Conservation (phyloP, 345 rosid species). For the Heritiera fomes region DNA sequence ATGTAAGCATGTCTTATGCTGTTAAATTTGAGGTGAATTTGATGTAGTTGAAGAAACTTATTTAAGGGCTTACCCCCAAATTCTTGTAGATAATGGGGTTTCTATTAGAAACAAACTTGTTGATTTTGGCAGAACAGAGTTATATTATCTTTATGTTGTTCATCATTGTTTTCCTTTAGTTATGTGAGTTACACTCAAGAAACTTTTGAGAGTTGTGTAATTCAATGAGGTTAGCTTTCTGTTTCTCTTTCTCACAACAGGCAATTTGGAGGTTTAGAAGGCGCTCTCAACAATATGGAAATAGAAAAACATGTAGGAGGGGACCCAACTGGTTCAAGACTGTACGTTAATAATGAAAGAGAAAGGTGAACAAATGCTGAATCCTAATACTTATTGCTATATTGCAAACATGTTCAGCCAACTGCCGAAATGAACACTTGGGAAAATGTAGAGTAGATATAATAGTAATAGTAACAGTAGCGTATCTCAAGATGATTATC, state of each 20-base stretch:
- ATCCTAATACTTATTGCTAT: not conserved
- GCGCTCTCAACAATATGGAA: not conserved
- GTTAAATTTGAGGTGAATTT: constrained; percentile 21
- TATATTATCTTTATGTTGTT: not conserved
- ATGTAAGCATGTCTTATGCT: not conserved
- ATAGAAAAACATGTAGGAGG: not conserved
- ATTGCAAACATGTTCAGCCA: not conserved
- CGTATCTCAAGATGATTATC: not conserved
- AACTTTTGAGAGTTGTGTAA: not conserved
- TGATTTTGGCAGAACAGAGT: constrained; percentile 17
- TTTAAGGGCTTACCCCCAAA: not conserved
- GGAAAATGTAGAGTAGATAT: not conserved
- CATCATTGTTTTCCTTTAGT: not conserved
- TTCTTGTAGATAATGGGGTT: constrained; percentile 29
- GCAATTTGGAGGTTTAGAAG: not conserved
- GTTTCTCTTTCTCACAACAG: not conserved
- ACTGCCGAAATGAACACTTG: not conserved
- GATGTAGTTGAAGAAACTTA: not conserved
- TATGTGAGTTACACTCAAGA: not conserved
- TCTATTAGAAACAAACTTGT: constrained; percentile 22
- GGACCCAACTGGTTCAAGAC: not conserved
- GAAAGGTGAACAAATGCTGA: not conserved
- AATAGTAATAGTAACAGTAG: not conserved
- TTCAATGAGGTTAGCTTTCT: not conserved
- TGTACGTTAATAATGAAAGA: not conserved